Percentiles rank a stretch among this genome's conserved stretches.
phyloP scores from a whole-genome alignment of 805 yeast genomes.

The Schwanniomyces yamadae region DNA sequence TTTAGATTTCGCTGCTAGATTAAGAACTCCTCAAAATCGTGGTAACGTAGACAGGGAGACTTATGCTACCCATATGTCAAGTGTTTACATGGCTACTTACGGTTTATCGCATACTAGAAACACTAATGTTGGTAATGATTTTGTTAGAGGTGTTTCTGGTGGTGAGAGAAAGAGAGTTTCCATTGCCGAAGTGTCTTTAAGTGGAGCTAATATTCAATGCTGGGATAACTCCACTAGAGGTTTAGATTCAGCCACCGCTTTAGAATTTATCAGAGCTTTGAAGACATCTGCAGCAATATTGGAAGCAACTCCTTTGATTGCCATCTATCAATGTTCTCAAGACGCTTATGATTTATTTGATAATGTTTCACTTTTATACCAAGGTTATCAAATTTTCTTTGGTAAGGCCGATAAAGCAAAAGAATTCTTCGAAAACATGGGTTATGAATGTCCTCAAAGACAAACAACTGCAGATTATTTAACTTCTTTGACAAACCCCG shows the following conservation, averaged over 20 bases:
- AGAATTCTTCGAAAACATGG: constrained; percentile 57
- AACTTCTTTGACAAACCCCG: constrained; percentile 66
- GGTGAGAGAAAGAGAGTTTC: constrained; percentile 87
- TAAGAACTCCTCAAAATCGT: constrained; percentile 45
- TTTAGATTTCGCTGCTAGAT: constrained; percentile 51
- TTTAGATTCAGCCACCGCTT: constrained; percentile 79
- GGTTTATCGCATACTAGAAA: constrained; percentile 54
- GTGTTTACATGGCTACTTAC: constrained; percentile 44
- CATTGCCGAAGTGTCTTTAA: constrained; percentile 71
- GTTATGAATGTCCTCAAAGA: constrained; percentile 59
- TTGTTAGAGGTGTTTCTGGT: constrained; percentile 74
- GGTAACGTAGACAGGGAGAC: constrained; percentile 33
- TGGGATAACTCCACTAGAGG: constrained; percentile 85
- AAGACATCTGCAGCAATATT: constrained; percentile 57
- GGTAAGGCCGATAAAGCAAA: constrained; percentile 45
- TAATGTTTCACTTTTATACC: constrained; percentile 46
- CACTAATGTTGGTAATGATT: constrained; percentile 64
- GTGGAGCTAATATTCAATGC: constrained; percentile 55
- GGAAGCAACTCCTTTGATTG: constrained; percentile 56
- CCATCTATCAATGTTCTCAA: constrained; percentile 55
- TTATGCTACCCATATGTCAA: constrained; percentile 41
- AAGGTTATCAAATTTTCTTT: constrained; percentile 47
- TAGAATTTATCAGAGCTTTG: constrained; percentile 67
- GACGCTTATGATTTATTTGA: constrained; percentile 49
- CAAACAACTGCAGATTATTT: constrained; percentile 69